Percentiles rank a stretch among this genome's conserved stretches.
Conservation (phyloP, 768 basidiomycete genomes). For the Cystobasidium tubakii region DNA sequence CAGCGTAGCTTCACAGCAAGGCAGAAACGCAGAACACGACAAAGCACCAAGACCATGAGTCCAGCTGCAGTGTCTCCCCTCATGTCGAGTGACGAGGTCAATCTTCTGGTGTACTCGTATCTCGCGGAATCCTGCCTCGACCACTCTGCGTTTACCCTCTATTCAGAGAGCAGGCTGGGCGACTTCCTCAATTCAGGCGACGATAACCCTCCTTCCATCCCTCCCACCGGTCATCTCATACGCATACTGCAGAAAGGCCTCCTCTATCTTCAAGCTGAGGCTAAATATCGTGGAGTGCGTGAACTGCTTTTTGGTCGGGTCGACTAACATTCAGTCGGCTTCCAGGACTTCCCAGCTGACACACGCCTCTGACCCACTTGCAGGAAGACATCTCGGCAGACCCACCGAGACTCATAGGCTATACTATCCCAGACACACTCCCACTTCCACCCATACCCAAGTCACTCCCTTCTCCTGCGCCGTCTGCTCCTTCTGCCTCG, state of each 20-base stretch:
- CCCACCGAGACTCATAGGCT: slow-evolving; percentile 39
- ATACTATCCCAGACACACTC: slow-evolving; percentile 37
- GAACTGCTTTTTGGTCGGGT: background rate
- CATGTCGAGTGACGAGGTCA: slow-evolving; percentile 42
- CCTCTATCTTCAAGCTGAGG: slow-evolving; percentile 45
- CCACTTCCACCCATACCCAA: slow-evolving; percentile 44
- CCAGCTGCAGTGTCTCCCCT: slow-evolving; percentile 21
- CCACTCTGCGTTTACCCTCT: slow-evolving; percentile 42
- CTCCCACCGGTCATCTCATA: slow-evolving; percentile 45
- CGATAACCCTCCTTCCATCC: slow-evolving; percentile 30
- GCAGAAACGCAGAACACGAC: no score
- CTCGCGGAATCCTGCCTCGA: slow-evolving; percentile 43
- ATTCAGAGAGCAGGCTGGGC: slow-evolving; percentile 39
- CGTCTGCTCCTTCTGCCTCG: slow-evolving; percentile 33
- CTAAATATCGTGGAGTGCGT: slow-evolving; percentile 40
- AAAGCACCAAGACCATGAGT: background rate
- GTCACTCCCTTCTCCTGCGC: slow-evolving; percentile 34
- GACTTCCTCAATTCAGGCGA: slow-evolving; percentile 5
- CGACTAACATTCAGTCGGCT: no score
- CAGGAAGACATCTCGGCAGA: slow-evolving; percentile 32
- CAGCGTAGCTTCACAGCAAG: no score
- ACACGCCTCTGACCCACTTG: no score
- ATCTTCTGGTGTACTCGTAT: slow-evolving; percentile 45
- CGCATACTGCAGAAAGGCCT: slow-evolving; percentile 45
- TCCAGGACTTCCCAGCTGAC: no score